These are phyloP conservation scores for Ascocoryne sarcoides DNA, from an alignment of 2,329 filamentous ascomycete species.

Conservation along the genomic window DNA sequence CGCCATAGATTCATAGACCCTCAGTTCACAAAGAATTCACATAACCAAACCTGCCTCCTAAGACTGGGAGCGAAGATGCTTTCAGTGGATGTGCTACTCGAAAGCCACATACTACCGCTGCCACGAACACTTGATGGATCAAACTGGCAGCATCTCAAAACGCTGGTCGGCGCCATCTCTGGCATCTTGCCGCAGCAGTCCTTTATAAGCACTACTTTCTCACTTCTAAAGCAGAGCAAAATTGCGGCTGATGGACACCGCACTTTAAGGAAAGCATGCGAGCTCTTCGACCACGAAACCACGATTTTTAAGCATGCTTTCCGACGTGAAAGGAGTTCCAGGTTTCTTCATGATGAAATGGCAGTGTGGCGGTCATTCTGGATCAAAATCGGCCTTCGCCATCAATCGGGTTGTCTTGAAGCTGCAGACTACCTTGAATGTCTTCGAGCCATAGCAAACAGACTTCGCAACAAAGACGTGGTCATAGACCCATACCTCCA, in stretches of 20 bases:
- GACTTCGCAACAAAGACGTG: slow-evolving; percentile 1
- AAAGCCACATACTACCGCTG: slow-evolving; percentile 9
- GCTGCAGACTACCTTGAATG: slow-evolving; percentile 17
- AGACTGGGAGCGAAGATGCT: slow-evolving; percentile 8
- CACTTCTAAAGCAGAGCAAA: background rate
- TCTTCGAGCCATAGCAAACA: slow-evolving; percentile 8
- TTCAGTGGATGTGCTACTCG: slow-evolving; percentile 7
- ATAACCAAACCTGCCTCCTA: slow-evolving; percentile 3
- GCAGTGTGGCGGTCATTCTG: slow-evolving; percentile 12
- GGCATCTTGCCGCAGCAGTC: background rate
- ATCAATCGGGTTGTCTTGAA: slow-evolving; percentile 4
- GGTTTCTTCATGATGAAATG: slow-evolving; percentile 20
- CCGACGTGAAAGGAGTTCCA: slow-evolving; percentile 6
- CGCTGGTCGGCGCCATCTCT: slow-evolving; percentile 3
- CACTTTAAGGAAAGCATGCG: slow-evolving; percentile 9
- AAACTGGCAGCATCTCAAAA: slow-evolving; percentile 5
- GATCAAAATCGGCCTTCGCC: slow-evolving; percentile 15
- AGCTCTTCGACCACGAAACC: slow-evolving; percentile 22
- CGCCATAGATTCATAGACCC: slow-evolving; percentile 13
- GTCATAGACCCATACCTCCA: slow-evolving; percentile 5
- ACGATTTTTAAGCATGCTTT: slow-evolving; percentile 24
- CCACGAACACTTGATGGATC: slow-evolving; percentile 3
- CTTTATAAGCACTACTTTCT: background rate
- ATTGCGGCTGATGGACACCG: slow-evolving; percentile 18
- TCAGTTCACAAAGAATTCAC: background rate